Evolutionary conservation across 331 rosid genomes (phyloP), one percentile per base, ranked within the genome.

Genomic region (Rhamnella rubrinervis): DNA sequence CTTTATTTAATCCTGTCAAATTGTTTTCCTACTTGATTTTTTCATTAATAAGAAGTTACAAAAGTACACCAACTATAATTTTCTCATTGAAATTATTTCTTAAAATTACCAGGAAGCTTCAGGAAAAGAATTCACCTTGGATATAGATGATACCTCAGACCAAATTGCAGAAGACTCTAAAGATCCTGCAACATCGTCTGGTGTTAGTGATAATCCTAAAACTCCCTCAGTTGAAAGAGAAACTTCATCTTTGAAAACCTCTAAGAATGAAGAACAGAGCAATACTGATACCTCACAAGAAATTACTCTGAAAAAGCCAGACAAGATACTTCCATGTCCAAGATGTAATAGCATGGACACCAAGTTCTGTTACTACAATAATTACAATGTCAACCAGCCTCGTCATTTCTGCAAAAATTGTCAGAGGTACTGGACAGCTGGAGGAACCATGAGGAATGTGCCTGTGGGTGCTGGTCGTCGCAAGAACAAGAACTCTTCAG

Each of bases 341-440:
- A 83, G 97, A 38, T 92, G 97, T 79, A 84, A 82, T 64, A 92
- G 95, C 85, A 87, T 74, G 89, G 96, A 87, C 75, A 92, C 97
- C 57, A 92, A 92, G 55, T 92, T 92, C 52, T 92, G 96, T 66
- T 92, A 89, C 78, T 89, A 71, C 72, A 92, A 92, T 67, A 92
- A 92, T 57, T 92, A 92, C 87, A 92, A 87, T 11, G 85, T 92
- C 58, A 87, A 81, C 66, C 96, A 92, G 69, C 96, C 97, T 0
- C 92, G 97, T 16, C 90, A 92, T 74, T 89, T 92, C 80, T 92
- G 96, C 79, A 92, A 92, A 82, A 88, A 84, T 73, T 92, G 96
- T 65, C 96, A 87, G 67, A 82, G 97, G 72, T 89, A 92, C 63
- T 92, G 97, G 97, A 92, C 96, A 14, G 88, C 95, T 3, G 92